A percentile compares a stretch with the other conserved stretches of the same genome.
These are phyloP conservation scores for Colletotrichum orbiculare DNA, from an alignment of 2,329 filamentous ascomycete species.

Conservation along the genomic window DNA sequence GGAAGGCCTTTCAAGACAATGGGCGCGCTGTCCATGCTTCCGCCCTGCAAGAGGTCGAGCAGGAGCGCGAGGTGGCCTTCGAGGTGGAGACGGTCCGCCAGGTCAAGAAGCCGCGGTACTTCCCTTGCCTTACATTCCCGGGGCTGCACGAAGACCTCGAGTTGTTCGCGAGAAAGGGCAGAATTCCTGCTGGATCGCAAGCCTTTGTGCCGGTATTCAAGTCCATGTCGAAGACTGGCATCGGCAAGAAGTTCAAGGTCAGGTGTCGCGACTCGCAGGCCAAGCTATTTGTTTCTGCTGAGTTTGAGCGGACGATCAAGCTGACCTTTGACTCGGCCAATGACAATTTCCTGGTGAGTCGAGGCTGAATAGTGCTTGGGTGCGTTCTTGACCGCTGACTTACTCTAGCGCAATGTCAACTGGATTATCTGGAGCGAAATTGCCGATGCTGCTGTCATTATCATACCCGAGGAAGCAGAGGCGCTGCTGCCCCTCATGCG, in stretches of 20 bases:
- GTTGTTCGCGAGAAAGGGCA: constrained; percentile 57
- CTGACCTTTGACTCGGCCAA: constrained; percentile 39
- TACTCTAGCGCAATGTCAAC: constrained; percentile 58
- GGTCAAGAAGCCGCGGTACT: constrained; percentile 57
- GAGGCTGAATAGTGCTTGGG: fast-evolving
- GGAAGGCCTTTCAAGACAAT: constrained; percentile 45
- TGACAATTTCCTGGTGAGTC: constrained; percentile 49
- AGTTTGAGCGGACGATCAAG: constrained; percentile 61
- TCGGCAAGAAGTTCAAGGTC: constrained; percentile 49
- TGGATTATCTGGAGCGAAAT: constrained; percentile 70
- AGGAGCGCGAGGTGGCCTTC: constrained; percentile 68
- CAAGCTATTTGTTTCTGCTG: constrained; percentile 51
- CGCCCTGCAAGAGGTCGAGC: constrained; percentile 69
- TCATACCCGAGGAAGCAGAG: constrained; percentile 74
- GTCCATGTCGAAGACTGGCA: constrained; percentile 49
- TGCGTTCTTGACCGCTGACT: not conserved
- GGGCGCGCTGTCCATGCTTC: constrained; percentile 59
- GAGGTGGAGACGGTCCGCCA: constrained; percentile 69
- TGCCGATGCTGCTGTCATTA: constrained; percentile 61
- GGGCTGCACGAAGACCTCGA: constrained; percentile 60
- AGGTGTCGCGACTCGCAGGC: constrained; percentile 32
- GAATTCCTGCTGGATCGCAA: constrained; percentile 48
- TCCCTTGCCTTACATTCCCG: constrained; percentile 52
- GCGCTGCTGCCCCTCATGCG: constrained; percentile 58
- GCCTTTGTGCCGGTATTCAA: constrained; percentile 55